These are phyloP conservation scores for Fusarium stilboides DNA, from an alignment of 2,329 filamentous ascomycete species.

Conservation along the genomic window DNA sequence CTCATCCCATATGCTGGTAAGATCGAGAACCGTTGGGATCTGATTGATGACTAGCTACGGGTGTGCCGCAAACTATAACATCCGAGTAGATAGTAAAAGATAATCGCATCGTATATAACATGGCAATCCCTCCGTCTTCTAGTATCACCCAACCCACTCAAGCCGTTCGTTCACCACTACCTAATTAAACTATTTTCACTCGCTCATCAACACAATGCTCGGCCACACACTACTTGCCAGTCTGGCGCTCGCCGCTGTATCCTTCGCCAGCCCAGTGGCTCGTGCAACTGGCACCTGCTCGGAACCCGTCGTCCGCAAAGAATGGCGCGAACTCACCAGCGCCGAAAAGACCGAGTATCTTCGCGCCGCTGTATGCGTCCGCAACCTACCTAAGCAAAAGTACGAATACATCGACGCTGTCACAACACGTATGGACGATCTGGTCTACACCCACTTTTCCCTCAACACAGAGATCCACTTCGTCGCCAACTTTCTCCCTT, in stretches of 20 bases:
- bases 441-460: slow-evolving; percentile 10
- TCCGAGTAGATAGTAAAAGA: background rate
- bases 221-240: slow-evolving; percentile 1
- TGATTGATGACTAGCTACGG: background rate
- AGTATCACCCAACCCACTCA: background rate
- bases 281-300: background rate
- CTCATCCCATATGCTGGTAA: background rate
- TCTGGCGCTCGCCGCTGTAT: background rate
- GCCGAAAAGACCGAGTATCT: slow-evolving; percentile 22
- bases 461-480: slow-evolving; percentile 25
- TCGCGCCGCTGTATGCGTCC: slow-evolving; percentile 23
- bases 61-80: too few relatives aligned
- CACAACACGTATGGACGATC: slow-evolving; percentile 18
- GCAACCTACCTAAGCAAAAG: slow-evolving; percentile 15
- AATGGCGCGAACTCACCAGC: slow-evolving; percentile 29
- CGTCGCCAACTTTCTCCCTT: slow-evolving; percentile 24
- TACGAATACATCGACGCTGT: background rate
- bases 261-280: background rate
- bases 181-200: background rate
- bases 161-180: slow-evolving; percentile 2
- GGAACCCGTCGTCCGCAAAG: slow-evolving; percentile 17
- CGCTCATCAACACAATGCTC: slow-evolving; percentile 13
- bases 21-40: background rate
- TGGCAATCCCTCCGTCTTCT: fast-evolving
- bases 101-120: background rate